Conservation (phyloP, 108 stramenopile genomes). For the Nitzschia palea region DNA sequence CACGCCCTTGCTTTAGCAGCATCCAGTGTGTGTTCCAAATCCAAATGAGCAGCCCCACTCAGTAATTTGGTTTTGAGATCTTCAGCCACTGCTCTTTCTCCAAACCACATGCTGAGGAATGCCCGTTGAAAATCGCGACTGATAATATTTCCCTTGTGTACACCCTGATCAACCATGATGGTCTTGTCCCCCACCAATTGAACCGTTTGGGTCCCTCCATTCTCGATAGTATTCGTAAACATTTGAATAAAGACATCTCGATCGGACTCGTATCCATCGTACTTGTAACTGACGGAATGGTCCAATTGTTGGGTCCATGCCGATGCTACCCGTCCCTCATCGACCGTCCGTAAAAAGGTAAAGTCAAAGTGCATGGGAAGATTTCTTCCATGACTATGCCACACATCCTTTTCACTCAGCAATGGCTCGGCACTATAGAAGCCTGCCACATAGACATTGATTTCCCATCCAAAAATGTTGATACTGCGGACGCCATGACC, state of each 20-base stretch:
- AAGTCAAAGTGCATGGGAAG: conserved; percentile 35
- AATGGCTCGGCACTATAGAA: conserved; percentile 24
- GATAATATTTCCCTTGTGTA: conserved; percentile 18
- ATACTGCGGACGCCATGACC: conserved; percentile 33
- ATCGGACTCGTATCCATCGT: conserved; percentile 39
- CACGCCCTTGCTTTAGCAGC: no score
- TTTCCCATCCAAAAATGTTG: conserved; percentile 24
- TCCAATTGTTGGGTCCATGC: conserved; percentile 43
- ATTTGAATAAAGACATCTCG: conserved; percentile 24
- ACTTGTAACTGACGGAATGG: conserved; percentile 26
- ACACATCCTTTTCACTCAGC: conserved; percentile 10
- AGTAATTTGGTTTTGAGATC: conserved; percentile 29
- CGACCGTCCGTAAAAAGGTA: conserved; percentile 32
- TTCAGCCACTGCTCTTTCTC: conserved; percentile 25
- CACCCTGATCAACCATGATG: conserved; percentile 35
- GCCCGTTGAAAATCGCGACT: conserved; percentile 34
- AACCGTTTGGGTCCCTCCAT: conserved; percentile 27
- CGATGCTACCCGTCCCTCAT: conserved; percentile 14
- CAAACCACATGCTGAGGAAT: conserved; percentile 50
- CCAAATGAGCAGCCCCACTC: conserved; percentile 10
- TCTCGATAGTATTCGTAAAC: conserved; percentile 17
- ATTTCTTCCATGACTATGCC: neutral
- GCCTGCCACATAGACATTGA: conserved; percentile 35
- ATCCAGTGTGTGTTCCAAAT: neutral
- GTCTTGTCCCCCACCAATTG: conserved; percentile 32